Conservation (phyloP, 148 eudicot species). For the Rhododendron ovatum region DNA sequence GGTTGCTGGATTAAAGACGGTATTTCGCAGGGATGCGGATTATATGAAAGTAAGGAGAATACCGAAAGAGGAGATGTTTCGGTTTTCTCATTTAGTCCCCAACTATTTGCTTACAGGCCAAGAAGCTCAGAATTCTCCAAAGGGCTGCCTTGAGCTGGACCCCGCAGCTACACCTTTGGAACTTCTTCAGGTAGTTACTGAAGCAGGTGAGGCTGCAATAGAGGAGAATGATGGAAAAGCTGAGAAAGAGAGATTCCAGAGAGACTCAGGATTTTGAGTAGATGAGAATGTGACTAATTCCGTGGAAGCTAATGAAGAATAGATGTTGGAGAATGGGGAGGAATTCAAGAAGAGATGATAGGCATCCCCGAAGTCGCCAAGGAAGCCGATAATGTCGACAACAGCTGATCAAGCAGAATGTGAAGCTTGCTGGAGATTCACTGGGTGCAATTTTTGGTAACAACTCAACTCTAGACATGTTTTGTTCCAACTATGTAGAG, state of each 20-base stretch:
- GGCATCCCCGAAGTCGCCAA: not conserved
- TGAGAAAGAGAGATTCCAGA: not conserved
- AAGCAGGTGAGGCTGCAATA: conserved; percentile 7
- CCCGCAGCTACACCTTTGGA: conserved; percentile 52
- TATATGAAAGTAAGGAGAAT: conserved; percentile 30
- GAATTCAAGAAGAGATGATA: not conserved
- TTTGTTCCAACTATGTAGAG: not conserved
- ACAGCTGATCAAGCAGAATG: not conserved
- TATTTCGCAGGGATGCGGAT: conserved; percentile 29
- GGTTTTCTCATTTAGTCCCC: conserved; percentile 59
- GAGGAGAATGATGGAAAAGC: conserved; percentile 9
- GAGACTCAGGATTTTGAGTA: not conserved
- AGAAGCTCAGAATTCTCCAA: conserved; percentile 45
- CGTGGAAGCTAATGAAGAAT: not conserved
- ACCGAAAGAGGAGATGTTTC: conserved; percentile 47
- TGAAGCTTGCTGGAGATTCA: not conserved
- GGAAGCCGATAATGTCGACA: conserved; percentile 8
- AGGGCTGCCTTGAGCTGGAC: conserved; percentile 50
- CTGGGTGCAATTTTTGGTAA: not conserved
- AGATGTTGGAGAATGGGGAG: not conserved
- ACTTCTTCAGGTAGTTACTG: conserved; percentile 31
- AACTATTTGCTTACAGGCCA: conserved; percentile 37
- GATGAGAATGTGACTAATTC: not conserved
- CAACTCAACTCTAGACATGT: not conserved
- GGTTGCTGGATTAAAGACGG: conserved; percentile 44